Conservation (phyloP, 306 rosid species). For the Corylus americana region DNA sequence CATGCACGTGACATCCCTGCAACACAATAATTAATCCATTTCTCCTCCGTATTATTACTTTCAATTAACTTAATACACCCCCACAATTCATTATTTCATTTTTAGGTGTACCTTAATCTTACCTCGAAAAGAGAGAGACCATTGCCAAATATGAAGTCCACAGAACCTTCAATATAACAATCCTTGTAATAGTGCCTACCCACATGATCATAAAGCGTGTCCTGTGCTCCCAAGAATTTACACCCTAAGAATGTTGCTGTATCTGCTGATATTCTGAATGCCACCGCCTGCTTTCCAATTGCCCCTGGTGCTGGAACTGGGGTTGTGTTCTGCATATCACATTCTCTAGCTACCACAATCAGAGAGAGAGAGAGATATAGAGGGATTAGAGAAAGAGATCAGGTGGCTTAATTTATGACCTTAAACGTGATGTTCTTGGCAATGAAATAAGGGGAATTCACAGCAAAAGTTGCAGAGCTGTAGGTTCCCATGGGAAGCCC, state of each 20-base stretch:
- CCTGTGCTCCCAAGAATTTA: slow-evolving; percentile 90
- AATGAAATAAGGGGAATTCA: slow-evolving; percentile 84
- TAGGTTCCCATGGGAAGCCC: slow-evolving; percentile 80
- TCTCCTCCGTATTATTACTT: not conserved
- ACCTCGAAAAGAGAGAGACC: slow-evolving; percentile 86
- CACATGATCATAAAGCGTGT: slow-evolving; percentile 83
- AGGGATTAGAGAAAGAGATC: not conserved
- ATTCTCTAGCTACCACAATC: not conserved
- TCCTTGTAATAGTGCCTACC: slow-evolving; percentile 96
- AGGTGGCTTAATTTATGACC: slow-evolving; percentile 31
- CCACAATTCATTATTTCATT: no score
- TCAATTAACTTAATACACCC: no score
- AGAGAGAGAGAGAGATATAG: not conserved
- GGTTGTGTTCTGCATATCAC: slow-evolving; percentile 63
- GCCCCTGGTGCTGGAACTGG: slow-evolving; percentile 92
- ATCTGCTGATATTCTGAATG: slow-evolving; percentile 90
- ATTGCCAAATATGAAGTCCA: slow-evolving; percentile 97
- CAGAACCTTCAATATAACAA: slow-evolving; percentile 97
- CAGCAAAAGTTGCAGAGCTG: slow-evolving; percentile 89
- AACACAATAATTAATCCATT: not conserved
- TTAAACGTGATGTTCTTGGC: slow-evolving; percentile 94
- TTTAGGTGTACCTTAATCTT: not conserved
- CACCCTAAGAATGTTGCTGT: slow-evolving; percentile 78
- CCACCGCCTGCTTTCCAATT: slow-evolving; percentile 85
- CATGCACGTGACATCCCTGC: slow-evolving; percentile 96